phyloP scores from a whole-genome alignment of 2,329 filamentous ascomycete species.

The Ceratocystis papillata region DNA sequence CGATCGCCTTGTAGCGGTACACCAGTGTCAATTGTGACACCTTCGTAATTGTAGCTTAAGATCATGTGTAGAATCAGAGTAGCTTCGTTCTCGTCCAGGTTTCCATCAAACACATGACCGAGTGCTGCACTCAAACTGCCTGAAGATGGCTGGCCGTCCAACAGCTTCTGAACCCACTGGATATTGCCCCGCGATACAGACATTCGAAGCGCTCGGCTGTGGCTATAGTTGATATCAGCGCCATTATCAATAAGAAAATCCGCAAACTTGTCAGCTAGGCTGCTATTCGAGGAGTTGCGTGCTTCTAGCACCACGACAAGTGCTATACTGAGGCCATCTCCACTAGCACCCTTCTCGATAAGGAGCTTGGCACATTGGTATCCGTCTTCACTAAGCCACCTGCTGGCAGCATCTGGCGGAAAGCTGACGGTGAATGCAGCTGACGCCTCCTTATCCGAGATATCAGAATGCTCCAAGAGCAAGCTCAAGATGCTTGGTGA shows the following conservation, averaged over 20 bases:
- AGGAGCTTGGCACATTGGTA: slow-evolving; percentile 36
- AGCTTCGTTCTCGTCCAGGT: not conserved
- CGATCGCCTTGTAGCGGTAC: slow-evolving; percentile 31
- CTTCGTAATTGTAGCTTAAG: slow-evolving; percentile 35
- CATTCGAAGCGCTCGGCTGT: slow-evolving; percentile 29
- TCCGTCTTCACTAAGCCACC: slow-evolving; percentile 20
- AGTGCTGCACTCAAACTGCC: slow-evolving; percentile 10
- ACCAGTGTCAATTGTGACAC: slow-evolving; percentile 42
- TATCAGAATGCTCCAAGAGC: not conserved
- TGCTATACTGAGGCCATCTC: slow-evolving; percentile 9
- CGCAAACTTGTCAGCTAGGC: slow-evolving; percentile 14
- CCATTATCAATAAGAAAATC: slow-evolving; percentile 34
- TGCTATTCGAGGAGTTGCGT: not conserved
- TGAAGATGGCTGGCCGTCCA: slow-evolving; percentile 5
- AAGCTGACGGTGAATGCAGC: slow-evolving; percentile 14
- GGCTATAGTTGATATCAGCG: slow-evolving; percentile 40
- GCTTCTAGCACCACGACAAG: slow-evolving; percentile 12
- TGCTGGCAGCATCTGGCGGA: not conserved
- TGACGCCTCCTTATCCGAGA: slow-evolving; percentile 10
- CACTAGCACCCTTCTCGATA: slow-evolving; percentile 38
- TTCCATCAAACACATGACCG: slow-evolving; percentile 14
- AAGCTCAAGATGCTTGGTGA: not conserved
- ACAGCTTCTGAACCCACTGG: not conserved
- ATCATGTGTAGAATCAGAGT: slow-evolving; percentile 28
- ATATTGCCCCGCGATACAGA: slow-evolving; percentile 16